Base-by-base conservation (phyloP, 2,329 filamentous ascomycete species). In the Fusarium continuum region DNA sequence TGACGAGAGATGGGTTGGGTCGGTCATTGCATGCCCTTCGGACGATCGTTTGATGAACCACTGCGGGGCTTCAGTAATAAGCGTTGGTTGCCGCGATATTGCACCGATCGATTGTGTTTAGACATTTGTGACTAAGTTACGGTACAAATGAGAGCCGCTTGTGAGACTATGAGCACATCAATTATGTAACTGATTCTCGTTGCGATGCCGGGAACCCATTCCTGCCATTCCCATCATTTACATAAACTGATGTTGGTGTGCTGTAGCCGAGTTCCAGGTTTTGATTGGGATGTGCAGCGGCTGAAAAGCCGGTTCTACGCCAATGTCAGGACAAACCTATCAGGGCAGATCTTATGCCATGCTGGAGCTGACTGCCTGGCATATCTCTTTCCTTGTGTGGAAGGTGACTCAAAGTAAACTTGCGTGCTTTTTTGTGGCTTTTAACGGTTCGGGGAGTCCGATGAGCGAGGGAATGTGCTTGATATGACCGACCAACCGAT, bases 371-470 rank as follows among this genome's bases (percentile, higher is more conserved):
- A 8, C 20, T 41, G 20, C 10, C 9, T 32, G 19, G 11, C 5
- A 4, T 32, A 8, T 38, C 11, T 28, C 8, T 40, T 26, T 19
- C 17, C 22, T 34, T 11, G 10, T 32, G 17, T 23, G 19, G 25
- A 28, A 51, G 34, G 50, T 28, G 22, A 40, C n/a, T 9, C 22
- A 28, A 19, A 8, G 13, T 28, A 11, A 17, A 17, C 23, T 35
- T 14, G 16, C 19, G 35, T 38, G 35, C 19, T 23, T 29, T 25
- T 20, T n/a, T 23, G 28, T 36, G 51, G 22, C 36, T 40, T 38
- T 20, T 4, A 35, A 51, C 23, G 28, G 26, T 13, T 51, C 45
- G 45, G 51, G 46, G 46, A 52, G 35, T 43, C 46, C 46, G 46
- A 17, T 9, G 23, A 35, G 10, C 20, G n/a, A 35, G 25, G n/a